Percentiles rank a stretch among this genome's conserved stretches.
phyloP scores from a whole-genome alignment of 306 rosid genomes.

The Dalbergia oliveri region DNA sequence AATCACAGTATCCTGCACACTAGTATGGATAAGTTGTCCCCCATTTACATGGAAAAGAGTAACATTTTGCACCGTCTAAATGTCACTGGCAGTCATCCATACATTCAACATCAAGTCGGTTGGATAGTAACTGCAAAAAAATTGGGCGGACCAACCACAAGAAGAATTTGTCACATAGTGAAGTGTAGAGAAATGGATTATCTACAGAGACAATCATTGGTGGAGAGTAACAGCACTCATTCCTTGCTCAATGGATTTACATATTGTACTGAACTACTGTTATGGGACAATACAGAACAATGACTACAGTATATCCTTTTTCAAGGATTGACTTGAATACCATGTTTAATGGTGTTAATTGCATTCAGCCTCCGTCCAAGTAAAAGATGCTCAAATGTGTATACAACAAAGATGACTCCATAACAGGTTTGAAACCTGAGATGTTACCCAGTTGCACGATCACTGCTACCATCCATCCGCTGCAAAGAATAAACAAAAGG shows the following conservation, averaged over 20 bases:
- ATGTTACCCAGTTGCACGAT: conserved; percentile 39
- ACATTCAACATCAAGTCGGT: no score
- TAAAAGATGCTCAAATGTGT: conserved; percentile 2
- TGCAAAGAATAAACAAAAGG: conserved; percentile 50
- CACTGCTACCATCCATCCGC: conserved; percentile 56
- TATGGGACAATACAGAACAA: conserved; percentile 14
- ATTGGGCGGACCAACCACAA: neutral
- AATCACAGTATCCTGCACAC: no score
- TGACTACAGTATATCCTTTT: neutral
- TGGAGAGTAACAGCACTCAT: conserved; percentile 24
- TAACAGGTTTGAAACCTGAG: conserved; percentile 27
- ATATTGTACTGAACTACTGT: conserved; percentile 10
- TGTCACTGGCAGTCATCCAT: no score
- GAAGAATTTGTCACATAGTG: neutral
- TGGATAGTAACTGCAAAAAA: conserved; percentile 2
- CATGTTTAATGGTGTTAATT: conserved; percentile 1
- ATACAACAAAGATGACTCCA: conserved; percentile 28
- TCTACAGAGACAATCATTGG: conserved; percentile 8
- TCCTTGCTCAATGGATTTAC: conserved; percentile 19
- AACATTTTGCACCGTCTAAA: no score
- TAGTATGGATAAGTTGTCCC: no score
- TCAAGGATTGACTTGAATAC: conserved; percentile 23
- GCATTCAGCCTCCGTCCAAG: conserved; percentile 3
- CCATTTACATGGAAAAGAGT: no score
- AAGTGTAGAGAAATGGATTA: conserved; percentile 33